Conservation (phyloP, 768 basidiomycete genomes). For the Xanthoconium stramineum region DNA sequence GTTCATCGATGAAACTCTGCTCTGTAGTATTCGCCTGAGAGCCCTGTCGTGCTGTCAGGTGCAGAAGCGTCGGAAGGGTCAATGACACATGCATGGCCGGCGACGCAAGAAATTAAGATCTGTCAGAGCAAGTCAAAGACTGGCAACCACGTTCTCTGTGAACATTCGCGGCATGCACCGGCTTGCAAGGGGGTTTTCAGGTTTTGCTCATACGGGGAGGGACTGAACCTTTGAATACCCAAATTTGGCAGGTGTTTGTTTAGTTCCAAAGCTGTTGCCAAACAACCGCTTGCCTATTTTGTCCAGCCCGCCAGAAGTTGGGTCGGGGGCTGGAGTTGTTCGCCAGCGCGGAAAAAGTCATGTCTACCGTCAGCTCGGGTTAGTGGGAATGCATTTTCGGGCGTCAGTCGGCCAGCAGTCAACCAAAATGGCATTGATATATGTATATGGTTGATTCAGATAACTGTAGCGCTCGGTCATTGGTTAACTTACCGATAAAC, state of each 20-base stretch:
- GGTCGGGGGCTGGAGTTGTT: too few species aligned
- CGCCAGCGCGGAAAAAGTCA: neutral
- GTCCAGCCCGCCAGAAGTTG: neutral
- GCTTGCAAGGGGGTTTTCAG: neutral
- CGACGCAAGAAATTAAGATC: neutral
- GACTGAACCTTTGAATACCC: neutral
- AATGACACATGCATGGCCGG: constrained; percentile 26
- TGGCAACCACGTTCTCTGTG: neutral
- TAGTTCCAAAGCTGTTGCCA: constrained; percentile 29
- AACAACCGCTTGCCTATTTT: constrained; percentile 15
- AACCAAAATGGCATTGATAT: neutral
- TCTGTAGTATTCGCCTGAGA: constrained; percentile 15
- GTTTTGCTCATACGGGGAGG: constrained; percentile 5
- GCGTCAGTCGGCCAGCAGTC: neutral
- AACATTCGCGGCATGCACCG: constrained; percentile 7
- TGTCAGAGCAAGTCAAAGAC: neutral
- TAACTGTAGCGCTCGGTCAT: neutral
- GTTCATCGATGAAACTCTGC: constrained; percentile 25
- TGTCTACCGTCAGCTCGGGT: too few species aligned
- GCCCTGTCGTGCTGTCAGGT: constrained; percentile 2
- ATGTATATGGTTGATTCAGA: neutral
- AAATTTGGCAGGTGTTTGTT: constrained; percentile 25
- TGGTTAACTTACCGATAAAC: neutral
- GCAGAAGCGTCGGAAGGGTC: constrained; percentile 19
- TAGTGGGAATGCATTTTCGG: neutral